Base-by-base conservation (phyloP, 1,284 basidiomycete species). In the Agroathelia rolfsii region DNA sequence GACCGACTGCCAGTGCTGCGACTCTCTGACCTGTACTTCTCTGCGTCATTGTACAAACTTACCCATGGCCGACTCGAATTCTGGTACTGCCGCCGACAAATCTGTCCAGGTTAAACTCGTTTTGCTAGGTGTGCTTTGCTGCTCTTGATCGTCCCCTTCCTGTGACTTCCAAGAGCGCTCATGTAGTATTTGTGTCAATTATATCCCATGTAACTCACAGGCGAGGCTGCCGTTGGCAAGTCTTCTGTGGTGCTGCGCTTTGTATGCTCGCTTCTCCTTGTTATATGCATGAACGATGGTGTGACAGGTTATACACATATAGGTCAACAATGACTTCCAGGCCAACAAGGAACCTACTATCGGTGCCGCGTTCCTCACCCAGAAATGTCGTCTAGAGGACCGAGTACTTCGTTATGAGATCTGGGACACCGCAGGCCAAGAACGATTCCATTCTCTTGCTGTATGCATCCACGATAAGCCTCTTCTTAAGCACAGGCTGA, bases 181-280 rank as follows among this genome's bases (percentile, higher is more conserved):
- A 18, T 22, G 21, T 3, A 24, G 34, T 13, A 31, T 39, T 22
- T 17, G 27, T 33, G 37, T 26, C 28, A 32, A 24, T 33, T 33
- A 23, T 34, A 12, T 37, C n/a, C 19, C 17, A 24, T 35, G 13
- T 29, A 27, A 40, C 24, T 24, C 24, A 24, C 52, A 94, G 89
- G 94, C 47, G 95, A 98, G 68, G 92, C 94, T 40, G 94, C 95
- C 37, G 95, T 99, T 35, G 95, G 95, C 43, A 99, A 99, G 68
- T 96, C 93, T n/a, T 97, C 93, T 16, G 81, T 99, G 38, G 95
- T 98, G 23, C 76, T 98, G 41, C 83, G 95, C 57, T 99, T 99
- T 55, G 93, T 96, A 56, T 53, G 80, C 72, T 14, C 25, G 36
- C 11, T 34, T 34, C 34, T 37, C 18, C 31, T 48, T 37, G 43